phyloP scores from a whole-genome alignment of 805 yeast genomes.

The Sugiyamaella valdiviana region DNA sequence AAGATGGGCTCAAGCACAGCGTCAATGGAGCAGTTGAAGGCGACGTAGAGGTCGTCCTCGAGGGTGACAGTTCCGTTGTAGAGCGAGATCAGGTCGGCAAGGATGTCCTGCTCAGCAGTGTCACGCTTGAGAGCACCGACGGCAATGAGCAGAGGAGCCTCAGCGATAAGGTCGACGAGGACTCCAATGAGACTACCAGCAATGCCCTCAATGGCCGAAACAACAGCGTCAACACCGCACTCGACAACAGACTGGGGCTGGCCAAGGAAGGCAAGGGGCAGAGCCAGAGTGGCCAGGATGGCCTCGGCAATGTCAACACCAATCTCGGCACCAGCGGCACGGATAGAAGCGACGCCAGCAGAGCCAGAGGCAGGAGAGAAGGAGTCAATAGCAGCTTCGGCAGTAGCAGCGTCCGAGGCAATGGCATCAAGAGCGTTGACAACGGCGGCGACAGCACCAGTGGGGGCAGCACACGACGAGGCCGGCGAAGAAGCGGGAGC shows the following conservation, averaged over 20 bases:
- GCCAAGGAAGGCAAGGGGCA: background rate
- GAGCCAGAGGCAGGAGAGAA: slow-evolving; percentile 57
- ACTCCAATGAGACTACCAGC: background rate
- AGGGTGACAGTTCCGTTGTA: background rate
- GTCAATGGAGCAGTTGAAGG: background rate
- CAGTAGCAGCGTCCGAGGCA: background rate
- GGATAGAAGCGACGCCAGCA: slow-evolving; percentile 55
- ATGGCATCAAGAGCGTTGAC: background rate
- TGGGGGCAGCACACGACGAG: slow-evolving; percentile 33
- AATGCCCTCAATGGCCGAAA: background rate
- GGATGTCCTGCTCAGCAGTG: background rate
- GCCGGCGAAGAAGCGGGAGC: background rate
- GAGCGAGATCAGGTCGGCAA: background rate
- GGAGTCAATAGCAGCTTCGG: background rate
- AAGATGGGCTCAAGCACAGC: background rate
- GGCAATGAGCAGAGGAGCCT: slow-evolving; percentile 1
- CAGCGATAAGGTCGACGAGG: background rate
- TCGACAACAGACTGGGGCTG: slow-evolving; percentile 29
- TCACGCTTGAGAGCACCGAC: background rate
- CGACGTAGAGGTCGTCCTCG: background rate
- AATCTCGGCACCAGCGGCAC: slow-evolving; percentile 53
- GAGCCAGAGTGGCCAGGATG: background rate
- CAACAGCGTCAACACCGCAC: slow-evolving; percentile 27
- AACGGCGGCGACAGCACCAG: slow-evolving; percentile 40
- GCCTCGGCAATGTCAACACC: slow-evolving; percentile 22